These are phyloP conservation scores for Porcisia hertigi DNA, from an alignment of 208 protist species.

Conservation along the genomic window DNA sequence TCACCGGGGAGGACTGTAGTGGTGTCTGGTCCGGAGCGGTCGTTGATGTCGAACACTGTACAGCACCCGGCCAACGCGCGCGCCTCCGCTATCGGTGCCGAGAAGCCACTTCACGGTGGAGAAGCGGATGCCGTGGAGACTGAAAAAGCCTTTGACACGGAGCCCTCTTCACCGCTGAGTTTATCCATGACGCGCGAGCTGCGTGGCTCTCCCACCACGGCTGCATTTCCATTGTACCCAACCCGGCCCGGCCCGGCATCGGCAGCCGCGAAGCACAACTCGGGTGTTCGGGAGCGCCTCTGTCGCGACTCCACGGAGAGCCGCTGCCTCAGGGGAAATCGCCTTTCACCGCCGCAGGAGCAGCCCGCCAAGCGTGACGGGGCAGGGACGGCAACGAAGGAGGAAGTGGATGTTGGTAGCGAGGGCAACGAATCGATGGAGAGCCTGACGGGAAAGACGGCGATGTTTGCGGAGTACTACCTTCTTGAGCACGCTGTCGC, in stretches of 20 bases:
- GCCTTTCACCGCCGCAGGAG: not conserved
- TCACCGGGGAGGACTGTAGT: not conserved
- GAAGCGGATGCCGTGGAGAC: conserved; percentile 1
- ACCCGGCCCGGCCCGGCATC: not conserved
- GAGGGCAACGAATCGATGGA: conserved; percentile 15
- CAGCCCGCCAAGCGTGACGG: not conserved
- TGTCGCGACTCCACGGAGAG: not conserved
- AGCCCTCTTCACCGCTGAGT: conserved; percentile 13
- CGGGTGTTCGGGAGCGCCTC: not conserved
- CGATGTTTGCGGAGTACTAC: conserved; percentile 81
- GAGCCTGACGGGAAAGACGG: conserved; percentile 41
- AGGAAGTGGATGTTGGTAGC: not conserved
- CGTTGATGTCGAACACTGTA: not conserved
- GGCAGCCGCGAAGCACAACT: not conserved
- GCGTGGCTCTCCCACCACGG: conserved; percentile 1
- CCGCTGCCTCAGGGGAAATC: not conserved
- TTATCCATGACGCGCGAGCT: conserved; percentile 16
- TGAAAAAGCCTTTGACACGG: not conserved
- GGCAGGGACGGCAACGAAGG: not conserved
- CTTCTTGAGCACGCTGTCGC: conserved; percentile 77
- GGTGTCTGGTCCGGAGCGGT: not conserved
- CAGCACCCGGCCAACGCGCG: not conserved
- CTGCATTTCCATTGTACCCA: not conserved
- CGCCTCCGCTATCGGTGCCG: not conserved
- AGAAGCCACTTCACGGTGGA: not conserved